These are phyloP conservation scores for Diacronema lutheri DNA, from an alignment of 78 protist species.

Conservation along the genomic window DNA sequence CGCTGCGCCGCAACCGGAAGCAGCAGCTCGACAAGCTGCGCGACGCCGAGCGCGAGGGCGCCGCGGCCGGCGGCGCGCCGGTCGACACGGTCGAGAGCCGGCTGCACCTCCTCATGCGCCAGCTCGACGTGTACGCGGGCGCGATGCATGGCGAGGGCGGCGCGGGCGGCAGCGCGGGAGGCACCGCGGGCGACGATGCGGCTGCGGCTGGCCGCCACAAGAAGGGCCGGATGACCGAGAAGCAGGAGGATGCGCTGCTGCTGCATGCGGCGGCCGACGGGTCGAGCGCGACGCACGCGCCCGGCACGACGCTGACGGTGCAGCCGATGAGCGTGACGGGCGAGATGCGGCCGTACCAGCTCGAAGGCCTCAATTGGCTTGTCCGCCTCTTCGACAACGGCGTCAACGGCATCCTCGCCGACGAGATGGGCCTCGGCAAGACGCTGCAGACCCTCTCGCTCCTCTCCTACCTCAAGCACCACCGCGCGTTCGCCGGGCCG, in stretches of 20 bases:
- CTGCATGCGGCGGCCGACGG: neutral
- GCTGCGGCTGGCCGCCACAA: neutral
- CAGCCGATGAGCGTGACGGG: slow-evolving; percentile 10
- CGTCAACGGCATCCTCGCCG: slow-evolving; percentile 89
- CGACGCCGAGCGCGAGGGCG: too few species aligned
- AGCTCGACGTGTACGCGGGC: too few species aligned
- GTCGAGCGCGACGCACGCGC: neutral
- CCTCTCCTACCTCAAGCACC: neutral
- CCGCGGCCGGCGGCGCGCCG: too few species aligned
- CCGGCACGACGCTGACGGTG: neutral
- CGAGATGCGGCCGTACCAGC: slow-evolving; percentile 84
- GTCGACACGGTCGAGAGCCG: too few species aligned
- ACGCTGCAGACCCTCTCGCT: slow-evolving; percentile 17
- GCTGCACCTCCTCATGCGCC: too few species aligned
- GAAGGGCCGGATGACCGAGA: slow-evolving; percentile 16
- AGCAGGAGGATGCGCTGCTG: slow-evolving; percentile 1
- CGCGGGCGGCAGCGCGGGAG: neutral
- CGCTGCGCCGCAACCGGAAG: too few species aligned
- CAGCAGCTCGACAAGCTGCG: too few species aligned
- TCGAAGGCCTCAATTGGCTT: slow-evolving; percentile 93
- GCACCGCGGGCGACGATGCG: neutral
- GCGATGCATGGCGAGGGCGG: too few species aligned
- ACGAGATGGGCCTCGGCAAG: slow-evolving; percentile 62
- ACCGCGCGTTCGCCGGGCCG: slow-evolving; percentile 43
- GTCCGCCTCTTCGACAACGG: slow-evolving; percentile 75